Evolutionary conservation across 1,284 basidiomycete genomes (phyloP).

Genomic region (Pholiota adiposa): DNA sequence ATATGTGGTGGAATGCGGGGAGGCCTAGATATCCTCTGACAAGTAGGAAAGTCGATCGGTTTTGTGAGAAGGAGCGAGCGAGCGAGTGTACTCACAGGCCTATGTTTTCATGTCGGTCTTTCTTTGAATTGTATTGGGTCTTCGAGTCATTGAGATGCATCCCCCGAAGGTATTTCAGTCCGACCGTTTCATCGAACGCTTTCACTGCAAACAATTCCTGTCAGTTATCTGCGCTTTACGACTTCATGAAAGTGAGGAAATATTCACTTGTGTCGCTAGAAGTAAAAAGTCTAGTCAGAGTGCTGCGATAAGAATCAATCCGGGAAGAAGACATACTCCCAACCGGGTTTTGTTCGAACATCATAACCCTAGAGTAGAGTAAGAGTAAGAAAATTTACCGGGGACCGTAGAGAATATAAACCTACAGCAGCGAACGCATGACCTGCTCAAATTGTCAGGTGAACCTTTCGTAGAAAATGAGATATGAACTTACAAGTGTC

Average conservation of each 20-base stretch:
- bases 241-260: too few relatives aligned
- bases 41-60: not conserved
- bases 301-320: not conserved
- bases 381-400: not conserved
- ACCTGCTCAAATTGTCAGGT: conserved; percentile 45
- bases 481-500: conserved; percentile 72
- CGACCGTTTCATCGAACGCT: conserved; percentile 70
- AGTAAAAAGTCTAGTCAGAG: not conserved
- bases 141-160: conserved; percentile 91
- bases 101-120: conserved; percentile 86
- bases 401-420: conserved; percentile 31
- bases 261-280: conserved; percentile 35
- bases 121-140: conserved; percentile 61
- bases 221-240: too few relatives aligned
- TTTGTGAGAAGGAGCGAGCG: too few relatives aligned
- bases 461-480: not conserved
- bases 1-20: conserved; percentile 64
- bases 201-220: too few relatives aligned
- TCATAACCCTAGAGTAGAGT: conserved; percentile 70
- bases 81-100: conserved; percentile 64
- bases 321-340: conserved; percentile 55
- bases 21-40: conserved; percentile 71
- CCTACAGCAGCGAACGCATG: conserved; percentile 77
- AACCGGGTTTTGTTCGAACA: conserved; percentile 67
- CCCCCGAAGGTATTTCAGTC: conserved; percentile 73